These are phyloP conservation scores for Neoascochyta sp. DNA, from an alignment of 2,329 filamentous ascomycete species.

Conservation along the genomic window DNA sequence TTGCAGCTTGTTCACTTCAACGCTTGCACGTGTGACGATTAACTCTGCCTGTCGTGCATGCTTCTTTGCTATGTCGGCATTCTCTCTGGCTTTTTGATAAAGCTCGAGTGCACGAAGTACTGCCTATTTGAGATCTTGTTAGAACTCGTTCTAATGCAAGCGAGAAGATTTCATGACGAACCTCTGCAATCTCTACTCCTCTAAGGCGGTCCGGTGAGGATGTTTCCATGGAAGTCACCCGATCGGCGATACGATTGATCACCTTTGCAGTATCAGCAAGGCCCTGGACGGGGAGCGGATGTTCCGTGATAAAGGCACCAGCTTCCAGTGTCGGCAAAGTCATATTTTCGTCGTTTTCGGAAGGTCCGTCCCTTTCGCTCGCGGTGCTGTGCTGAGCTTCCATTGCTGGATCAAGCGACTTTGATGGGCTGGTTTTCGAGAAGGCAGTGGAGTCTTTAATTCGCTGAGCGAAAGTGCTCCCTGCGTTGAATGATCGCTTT, in stretches of 20 bases:
- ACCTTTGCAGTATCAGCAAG: slow-evolving; percentile 5
- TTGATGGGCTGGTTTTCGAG: slow-evolving; percentile 11
- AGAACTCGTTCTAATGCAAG: slow-evolving; percentile 8
- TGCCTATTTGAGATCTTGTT: slow-evolving; percentile 15
- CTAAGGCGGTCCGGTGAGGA: slow-evolving; percentile 14
- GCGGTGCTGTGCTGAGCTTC: not conserved
- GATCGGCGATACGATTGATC: slow-evolving; percentile 14
- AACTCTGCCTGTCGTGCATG: slow-evolving; percentile 22
- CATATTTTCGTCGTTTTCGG: not conserved
- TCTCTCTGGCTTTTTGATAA: slow-evolving; percentile 16
- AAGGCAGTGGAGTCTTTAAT: slow-evolving; percentile 16
- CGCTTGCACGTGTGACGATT: slow-evolving; percentile 7
- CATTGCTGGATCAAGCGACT: slow-evolving; percentile 2
- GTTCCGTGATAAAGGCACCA: not conserved
- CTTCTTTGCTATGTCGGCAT: slow-evolving; percentile 16
- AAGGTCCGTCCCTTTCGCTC: not conserved
- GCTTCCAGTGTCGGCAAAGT: not conserved
- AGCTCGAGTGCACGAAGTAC: slow-evolving; percentile 17
- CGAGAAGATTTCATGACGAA: slow-evolving; percentile 10
- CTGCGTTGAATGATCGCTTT: slow-evolving; percentile 15
- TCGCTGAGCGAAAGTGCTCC: slow-evolving; percentile 17
- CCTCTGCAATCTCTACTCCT: slow-evolving; percentile 24
- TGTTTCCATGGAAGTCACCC: slow-evolving; percentile 6
- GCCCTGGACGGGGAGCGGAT: not conserved
- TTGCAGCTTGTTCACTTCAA: slow-evolving; percentile 10